Evolutionary conservation across 768 basidiomycete species (phyloP).

Genomic region (Mycena alexandri): DNA sequence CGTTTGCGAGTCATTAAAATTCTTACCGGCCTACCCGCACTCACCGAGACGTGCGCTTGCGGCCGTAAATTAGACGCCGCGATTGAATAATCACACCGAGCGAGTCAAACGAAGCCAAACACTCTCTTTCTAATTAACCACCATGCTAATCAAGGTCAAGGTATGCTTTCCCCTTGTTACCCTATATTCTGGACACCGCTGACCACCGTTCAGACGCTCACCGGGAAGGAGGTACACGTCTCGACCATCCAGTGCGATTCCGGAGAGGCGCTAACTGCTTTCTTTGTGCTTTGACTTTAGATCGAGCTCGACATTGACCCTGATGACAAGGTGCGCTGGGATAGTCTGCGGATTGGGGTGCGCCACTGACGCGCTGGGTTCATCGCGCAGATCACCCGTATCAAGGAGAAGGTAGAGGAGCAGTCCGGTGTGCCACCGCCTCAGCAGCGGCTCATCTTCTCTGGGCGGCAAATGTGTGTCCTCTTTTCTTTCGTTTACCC

Average conservation of each 20-base stretch:
- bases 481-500: background rate
- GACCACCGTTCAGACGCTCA: conserved; percentile 76
- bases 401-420: conserved; percentile 99
- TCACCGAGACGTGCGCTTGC: background rate
- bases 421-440: conserved; percentile 97
- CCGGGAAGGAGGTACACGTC: conserved; percentile 89
- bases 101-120: conserved; percentile 15
- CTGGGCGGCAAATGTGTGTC: conserved; percentile 92
- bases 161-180: conserved; percentile 48
- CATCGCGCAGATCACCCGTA: conserved; percentile 79
- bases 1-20: background rate
- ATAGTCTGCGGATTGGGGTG: background rate
- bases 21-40: too few relatives aligned
- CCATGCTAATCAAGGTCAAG: conserved; percentile 94
- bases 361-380: conserved; percentile 10
- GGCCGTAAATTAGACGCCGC: background rate
- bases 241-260: conserved; percentile 15
- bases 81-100: conserved; percentile 7
- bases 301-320: conserved; percentile 96
- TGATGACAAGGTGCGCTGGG: conserved; percentile 78
- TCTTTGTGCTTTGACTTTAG: conserved; percentile 50
- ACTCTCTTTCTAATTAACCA: conserved; percentile 28
- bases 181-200: conserved; percentile 16
- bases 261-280: background rate
- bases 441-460: conserved; percentile 94